phyloP scores from a whole-genome alignment of 306 rosid genomes.

The Lathyrus aphaca region DNA sequence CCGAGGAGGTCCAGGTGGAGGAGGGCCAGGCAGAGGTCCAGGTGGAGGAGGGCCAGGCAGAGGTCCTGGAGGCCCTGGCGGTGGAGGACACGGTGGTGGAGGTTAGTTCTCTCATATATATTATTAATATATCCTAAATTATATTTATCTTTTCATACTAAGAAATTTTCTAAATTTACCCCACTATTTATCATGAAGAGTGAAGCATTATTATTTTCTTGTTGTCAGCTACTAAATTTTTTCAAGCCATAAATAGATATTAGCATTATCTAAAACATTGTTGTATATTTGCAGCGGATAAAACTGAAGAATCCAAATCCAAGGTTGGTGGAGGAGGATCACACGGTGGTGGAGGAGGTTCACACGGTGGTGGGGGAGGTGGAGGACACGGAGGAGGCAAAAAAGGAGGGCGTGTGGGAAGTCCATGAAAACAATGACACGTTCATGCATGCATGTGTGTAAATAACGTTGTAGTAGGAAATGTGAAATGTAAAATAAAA shows the following conservation, averaged over 20 bases:
- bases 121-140: too few species aligned
- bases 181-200: too few species aligned
- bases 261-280: too few species aligned
- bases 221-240: too few species aligned
- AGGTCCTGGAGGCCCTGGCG: neutral
- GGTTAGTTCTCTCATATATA: neutral
- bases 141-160: too few species aligned
- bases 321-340: conserved; percentile 14
- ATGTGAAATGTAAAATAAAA: neutral
- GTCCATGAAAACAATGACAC: neutral
- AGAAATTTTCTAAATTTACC: too few species aligned
- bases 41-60: neutral
- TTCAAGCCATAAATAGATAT: too few species aligned
- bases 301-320: too few species aligned
- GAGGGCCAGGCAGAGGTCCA: neutral
- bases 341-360: conserved; percentile 16
- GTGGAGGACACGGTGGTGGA: conserved; percentile 5
- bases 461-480: neutral
- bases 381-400: neutral
- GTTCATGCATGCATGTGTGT: neutral
- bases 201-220: too few species aligned
- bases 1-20: too few species aligned
- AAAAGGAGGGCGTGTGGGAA: neutral
- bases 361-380: neutral
- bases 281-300: too few species aligned